Evolutionary conservation across 148 eudicot species (phyloP).

Genomic region (Pouteria glomerata): DNA sequence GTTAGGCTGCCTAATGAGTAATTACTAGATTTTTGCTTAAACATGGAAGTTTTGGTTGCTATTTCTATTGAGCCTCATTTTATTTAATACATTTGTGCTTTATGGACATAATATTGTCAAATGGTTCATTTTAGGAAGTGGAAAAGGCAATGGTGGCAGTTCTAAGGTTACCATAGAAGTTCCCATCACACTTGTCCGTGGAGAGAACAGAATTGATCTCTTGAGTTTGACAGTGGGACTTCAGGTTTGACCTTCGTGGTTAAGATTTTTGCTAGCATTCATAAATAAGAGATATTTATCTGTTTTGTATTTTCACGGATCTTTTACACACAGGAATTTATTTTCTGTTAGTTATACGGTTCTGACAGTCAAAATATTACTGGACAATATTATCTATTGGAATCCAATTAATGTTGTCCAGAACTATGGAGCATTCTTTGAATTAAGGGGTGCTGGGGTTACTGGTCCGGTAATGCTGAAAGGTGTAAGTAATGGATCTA

Average conservation of each 20-base stretch:
- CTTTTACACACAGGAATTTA: not conserved
- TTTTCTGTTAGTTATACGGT: not conserved
- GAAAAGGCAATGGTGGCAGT: slow-evolving; percentile 30
- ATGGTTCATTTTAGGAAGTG: slow-evolving; percentile 28
- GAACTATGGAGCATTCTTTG: slow-evolving; percentile 91
- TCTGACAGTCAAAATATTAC: not conserved
- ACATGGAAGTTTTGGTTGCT: not conserved
- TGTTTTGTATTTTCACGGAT: not conserved
- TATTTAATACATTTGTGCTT: not conserved
- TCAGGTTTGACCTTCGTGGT: slow-evolving; percentile 42
- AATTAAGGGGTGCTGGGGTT: slow-evolving; percentile 63
- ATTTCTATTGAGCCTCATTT: not conserved
- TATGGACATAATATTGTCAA: not conserved
- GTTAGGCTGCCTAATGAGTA: not conserved
- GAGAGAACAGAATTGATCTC: slow-evolving; percentile 66
- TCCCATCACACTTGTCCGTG: slow-evolving; percentile 45
- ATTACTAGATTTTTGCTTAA: not conserved
- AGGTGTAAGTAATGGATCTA: slow-evolving; percentile 46
- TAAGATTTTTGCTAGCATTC: slow-evolving; percentile 1
- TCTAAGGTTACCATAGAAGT: slow-evolving; percentile 44
- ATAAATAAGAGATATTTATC: not conserved
- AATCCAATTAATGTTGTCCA: slow-evolving; percentile 15
- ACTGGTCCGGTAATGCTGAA: slow-evolving; percentile 68
- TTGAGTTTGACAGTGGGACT: slow-evolving; percentile 96
- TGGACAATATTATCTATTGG: not conserved